Percentiles rank a stretch among this genome's conserved stretches.
Evolutionary conservation across 2,329 filamentous ascomycete genomes (phyloP).

Genomic region (Diaporthe sp.): DNA sequence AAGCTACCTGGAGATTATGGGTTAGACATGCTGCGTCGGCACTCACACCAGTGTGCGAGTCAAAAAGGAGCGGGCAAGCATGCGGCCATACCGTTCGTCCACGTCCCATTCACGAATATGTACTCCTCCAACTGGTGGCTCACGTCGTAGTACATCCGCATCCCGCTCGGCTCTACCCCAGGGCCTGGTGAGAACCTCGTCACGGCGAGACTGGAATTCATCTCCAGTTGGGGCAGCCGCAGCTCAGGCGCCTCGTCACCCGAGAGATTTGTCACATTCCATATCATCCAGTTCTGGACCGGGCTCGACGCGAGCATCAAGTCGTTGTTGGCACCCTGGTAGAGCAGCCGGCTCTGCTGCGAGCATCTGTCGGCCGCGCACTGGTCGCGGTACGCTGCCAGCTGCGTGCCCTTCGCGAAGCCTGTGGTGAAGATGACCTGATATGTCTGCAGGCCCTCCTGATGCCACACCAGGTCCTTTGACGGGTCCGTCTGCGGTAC

Average conservation of each 20-base stretch:
- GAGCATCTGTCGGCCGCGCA: conserved; percentile 29
- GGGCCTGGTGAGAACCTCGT: conserved; percentile 22
- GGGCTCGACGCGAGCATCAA: conserved; percentile 28
- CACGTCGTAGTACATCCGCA: conserved; percentile 33
- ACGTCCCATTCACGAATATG: conserved; percentile 22
- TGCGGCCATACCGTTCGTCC: conserved; percentile 19
- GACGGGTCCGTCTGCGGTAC: conserved; percentile 30
- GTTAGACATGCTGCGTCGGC: neutral
- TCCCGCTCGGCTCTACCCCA: conserved; percentile 10
- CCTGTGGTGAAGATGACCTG: conserved; percentile 24
- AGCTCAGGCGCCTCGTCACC: neutral
- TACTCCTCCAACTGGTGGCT: conserved; percentile 32
- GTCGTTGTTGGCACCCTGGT: conserved; percentile 27
- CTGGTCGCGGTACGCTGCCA: conserved; percentile 30
- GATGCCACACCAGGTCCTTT: conserved; percentile 30
- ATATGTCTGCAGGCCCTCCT: conserved; percentile 23
- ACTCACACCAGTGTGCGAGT: neutral
- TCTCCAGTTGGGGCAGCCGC: conserved; percentile 26
- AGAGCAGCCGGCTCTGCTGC: conserved; percentile 25
- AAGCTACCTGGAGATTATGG: conserved; percentile 8
- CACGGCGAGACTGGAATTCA: conserved; percentile 32
- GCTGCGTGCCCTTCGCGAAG: conserved; percentile 25
- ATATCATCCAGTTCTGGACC: conserved; percentile 12
- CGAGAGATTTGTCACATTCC: conserved; percentile 28
- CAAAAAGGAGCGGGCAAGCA: no score